Conservation (phyloP, 2,329 filamentous ascomycete species). For the Diaporthe ampelina region DNA sequence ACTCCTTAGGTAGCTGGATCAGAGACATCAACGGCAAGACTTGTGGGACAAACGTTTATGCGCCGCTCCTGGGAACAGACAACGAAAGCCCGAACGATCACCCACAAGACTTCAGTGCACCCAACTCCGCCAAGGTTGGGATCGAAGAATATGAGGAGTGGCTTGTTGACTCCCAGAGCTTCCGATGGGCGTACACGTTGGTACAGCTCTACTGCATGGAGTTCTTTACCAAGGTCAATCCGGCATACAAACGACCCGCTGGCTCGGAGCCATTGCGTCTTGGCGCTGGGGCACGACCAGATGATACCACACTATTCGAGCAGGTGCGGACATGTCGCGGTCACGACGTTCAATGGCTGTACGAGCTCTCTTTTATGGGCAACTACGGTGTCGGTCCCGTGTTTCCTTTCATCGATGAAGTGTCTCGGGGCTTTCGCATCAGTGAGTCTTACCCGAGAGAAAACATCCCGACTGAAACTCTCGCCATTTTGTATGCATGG, state of each 20-base stretch:
- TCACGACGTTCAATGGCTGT: conserved; percentile 21
- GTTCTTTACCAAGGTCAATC: conserved; percentile 21
- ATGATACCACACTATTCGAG: conserved; percentile 14
- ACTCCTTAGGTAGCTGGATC: conserved; percentile 24
- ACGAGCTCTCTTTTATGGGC: conserved; percentile 22
- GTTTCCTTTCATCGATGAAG: conserved; percentile 15
- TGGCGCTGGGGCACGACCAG: neutral
- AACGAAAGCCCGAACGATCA: neutral
- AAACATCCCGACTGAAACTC: neutral
- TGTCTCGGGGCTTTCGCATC: conserved; percentile 23
- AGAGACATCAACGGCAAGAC: conserved; percentile 21
- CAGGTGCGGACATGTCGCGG: neutral
- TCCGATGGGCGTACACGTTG: conserved; percentile 26
- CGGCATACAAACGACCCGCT: neutral
- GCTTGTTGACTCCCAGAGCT: neutral
- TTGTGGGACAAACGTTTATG: conserved; percentile 29
- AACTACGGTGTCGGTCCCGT: conserved; percentile 21
- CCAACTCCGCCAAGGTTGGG: neutral
- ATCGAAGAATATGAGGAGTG: neutral
- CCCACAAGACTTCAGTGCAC: neutral
- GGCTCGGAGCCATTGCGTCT: conserved; percentile 8
- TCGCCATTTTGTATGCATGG: too few species aligned
- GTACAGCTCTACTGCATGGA: conserved; percentile 28
- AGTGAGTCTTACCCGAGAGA: neutral
- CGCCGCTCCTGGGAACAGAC: conserved; percentile 11